Base-by-base conservation (phyloP, 176 grass and related monocot species). In the Oryza meyeriana region DNA sequence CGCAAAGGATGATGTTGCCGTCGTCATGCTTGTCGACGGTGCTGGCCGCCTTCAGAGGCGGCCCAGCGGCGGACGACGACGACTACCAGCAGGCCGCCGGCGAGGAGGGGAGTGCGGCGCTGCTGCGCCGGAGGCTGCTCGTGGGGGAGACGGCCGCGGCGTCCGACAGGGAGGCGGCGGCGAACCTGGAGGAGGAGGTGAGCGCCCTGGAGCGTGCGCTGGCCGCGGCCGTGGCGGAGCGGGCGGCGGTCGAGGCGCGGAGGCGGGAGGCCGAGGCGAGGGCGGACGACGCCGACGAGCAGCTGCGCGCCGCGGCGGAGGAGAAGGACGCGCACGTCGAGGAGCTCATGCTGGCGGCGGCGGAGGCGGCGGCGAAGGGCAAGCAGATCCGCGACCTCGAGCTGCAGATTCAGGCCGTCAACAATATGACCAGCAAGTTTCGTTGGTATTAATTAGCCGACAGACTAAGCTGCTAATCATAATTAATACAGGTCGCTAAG, bases 11-110 rank as follows among this genome's bases (percentile, higher is more conserved):
- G 7, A 42, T 52, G n/a, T n/a, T n/a, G 2, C 32, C 57, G 80
- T 8, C 47, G 61, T 73, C 75, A 40, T 88, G 86, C 28, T 88
- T 58, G 59, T 84, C 86, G 5, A 84, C 81, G 61, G 44, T 83
- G 68, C 61, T 88, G 68, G 36, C 86, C 61, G 30, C 50, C 36
- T 3, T 88, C 28, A 47, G 67, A 29, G 59, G 41, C 41, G 28
- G 8, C 17, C 1, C 0, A 0, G 17, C 16, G 5, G 24, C 13
- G 26, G 69, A 5, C 13, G 61, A 80, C 4, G 39, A 77, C 12
- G 42, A 33, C 8, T 39, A 39, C 38, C 8, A 10, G 8, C 8
- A 8, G 38, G 38, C 42, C 48, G 45, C 18, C 48, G 18, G 17
- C 18, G 48, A 24, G 82, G 38, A 17, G 3, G 34, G 7, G 5